A percentile compares a stretch with the other conserved stretches of the same genome.
Evolutionary conservation across 164 flowering plant genomes (phyloP).

Genomic region (Echeveria elegans): DNA sequence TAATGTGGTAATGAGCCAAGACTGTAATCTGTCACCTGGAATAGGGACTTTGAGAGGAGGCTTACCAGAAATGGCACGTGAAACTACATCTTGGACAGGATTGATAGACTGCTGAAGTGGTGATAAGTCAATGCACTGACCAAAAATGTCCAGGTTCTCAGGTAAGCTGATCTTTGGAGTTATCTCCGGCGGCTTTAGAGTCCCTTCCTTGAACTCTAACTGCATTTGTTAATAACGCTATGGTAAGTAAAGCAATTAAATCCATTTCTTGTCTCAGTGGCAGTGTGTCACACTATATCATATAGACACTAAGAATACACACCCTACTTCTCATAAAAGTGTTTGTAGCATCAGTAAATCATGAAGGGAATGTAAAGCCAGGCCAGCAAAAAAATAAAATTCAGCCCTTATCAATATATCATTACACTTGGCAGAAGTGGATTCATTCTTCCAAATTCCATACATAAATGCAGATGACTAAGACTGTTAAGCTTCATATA

Average conservation of each 20-base stretch:
- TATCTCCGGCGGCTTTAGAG: conserved; percentile 74
- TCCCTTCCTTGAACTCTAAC: conserved; percentile 88
- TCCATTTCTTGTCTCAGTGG: not conserved
- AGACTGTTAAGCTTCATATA: not conserved
- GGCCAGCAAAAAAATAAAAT: not conserved
- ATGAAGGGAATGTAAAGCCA: not conserved
- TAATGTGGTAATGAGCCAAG: conserved; percentile 82
- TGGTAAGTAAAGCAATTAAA: not conserved
- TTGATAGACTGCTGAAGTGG: conserved; percentile 56
- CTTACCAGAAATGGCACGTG: conserved; percentile 68
- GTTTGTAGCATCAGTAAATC: not conserved
- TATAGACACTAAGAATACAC: not conserved
- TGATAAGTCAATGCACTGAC: conserved; percentile 55
- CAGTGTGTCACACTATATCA: not conserved
- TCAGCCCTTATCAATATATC: not conserved
- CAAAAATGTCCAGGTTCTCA: conserved; percentile 54
- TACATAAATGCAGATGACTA: not conserved
- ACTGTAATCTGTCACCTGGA: conserved; percentile 59
- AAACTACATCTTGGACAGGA: conserved; percentile 58
- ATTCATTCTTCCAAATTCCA: not conserved
- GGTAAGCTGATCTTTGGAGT: conserved; percentile 66
- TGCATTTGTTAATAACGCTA: conserved; percentile 17
- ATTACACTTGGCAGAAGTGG: not conserved
- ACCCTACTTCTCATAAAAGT: not conserved
- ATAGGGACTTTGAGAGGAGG: conserved; percentile 71